These are phyloP conservation scores for Melaleuca alternifolia DNA, from an alignment of 345 rosid species.

Conservation along the genomic window DNA sequence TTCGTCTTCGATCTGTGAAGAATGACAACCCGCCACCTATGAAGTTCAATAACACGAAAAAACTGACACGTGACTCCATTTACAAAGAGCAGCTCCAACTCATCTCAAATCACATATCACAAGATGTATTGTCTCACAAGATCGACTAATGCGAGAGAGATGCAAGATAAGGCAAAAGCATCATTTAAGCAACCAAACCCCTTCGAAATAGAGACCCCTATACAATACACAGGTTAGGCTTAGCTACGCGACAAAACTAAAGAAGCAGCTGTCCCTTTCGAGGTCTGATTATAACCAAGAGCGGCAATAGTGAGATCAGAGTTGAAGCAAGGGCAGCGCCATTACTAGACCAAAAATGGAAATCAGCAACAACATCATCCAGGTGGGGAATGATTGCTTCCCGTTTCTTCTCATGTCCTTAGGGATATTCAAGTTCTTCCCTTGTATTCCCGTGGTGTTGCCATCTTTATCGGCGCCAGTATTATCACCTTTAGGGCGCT, in stretches of 20 bases:
- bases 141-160: background rate
- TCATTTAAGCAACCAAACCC: background rate
- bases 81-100: background rate
- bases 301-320: conserved; percentile 16
- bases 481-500: conserved; percentile 29
- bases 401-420: conserved; percentile 30
- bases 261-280: background rate
- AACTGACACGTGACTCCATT: background rate
- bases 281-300: background rate
- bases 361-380: conserved; percentile 78
- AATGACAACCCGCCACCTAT: background rate
- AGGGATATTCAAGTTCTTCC: conserved; percentile 11
- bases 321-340: conserved; percentile 96
- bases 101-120: background rate
- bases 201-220: background rate
- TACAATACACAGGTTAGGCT: background rate
- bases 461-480: conserved; percentile 20
- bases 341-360: conserved; percentile 86
- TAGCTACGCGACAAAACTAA: background rate
- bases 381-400: conserved; percentile 67
- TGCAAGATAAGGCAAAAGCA: background rate
- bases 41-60: background rate
- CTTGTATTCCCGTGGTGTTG: conserved; percentile 23
- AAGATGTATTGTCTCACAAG: background rate
- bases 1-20: background rate